Percentiles rank a stretch among this genome's conserved stretches.
Evolutionary conservation across 352 stramenopile genomes (phyloP).

Genomic region (Phytophthora fragariaefolia): DNA sequence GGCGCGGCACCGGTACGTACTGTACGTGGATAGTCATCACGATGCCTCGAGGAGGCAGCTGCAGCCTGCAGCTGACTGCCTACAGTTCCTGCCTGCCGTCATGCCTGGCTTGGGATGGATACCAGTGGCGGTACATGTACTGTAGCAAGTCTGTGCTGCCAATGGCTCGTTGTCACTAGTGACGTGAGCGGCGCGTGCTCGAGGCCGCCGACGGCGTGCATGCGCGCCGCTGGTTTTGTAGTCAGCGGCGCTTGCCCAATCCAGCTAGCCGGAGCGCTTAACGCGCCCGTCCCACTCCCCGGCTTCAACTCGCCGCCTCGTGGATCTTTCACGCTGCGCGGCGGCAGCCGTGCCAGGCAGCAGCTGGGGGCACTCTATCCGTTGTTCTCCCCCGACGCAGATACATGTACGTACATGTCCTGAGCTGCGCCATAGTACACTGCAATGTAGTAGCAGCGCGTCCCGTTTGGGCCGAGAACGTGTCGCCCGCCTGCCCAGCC

Average conservation of each 20-base stretch:
- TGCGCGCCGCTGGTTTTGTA: conserved; percentile 21
- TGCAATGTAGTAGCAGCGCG: no score
- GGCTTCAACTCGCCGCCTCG: neutral
- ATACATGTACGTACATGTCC: no score
- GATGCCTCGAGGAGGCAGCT: no score
- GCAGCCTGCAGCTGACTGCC: no score
- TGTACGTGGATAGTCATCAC: no score
- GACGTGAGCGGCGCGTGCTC: neutral
- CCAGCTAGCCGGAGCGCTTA: conserved; percentile 22
- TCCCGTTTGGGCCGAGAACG: no score
- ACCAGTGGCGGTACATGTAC: neutral
- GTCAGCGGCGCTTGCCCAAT: conserved; percentile 25
- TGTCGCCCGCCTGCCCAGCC: no score
- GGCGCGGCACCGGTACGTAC: no score
- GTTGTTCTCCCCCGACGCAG: no score
- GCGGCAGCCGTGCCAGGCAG: conserved; percentile 8
- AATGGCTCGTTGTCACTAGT: neutral
- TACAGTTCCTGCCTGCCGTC: neutral
- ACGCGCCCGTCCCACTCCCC: conserved; percentile 29
- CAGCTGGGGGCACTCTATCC: no score
- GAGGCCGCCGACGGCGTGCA: conserved; percentile 7
- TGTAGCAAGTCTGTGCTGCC: neutral
- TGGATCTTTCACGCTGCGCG: conserved; percentile 16
- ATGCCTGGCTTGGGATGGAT: neutral
- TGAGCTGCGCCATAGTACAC: no score